Evolutionary conservation across 306 rosid species (phyloP).

Genomic region (Begonia fuchsioides): DNA sequence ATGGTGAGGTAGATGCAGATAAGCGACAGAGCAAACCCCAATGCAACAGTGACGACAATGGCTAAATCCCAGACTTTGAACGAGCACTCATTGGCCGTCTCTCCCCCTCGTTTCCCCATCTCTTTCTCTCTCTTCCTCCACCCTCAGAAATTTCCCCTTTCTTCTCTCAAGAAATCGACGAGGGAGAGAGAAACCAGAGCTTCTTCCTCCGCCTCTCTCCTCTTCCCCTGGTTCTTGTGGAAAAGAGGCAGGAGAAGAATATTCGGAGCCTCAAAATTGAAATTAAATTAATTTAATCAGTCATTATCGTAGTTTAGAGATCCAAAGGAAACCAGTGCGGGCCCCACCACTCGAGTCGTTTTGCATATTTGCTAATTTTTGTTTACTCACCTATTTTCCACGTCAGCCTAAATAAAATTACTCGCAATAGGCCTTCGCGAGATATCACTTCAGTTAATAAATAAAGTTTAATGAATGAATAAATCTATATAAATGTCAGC

Average conservation of each 20-base stretch:
- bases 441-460: no score
- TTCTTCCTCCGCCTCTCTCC: conserved; percentile 1
- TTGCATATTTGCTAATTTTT: no score
- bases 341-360: no score
- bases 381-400: no score
- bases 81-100: conserved; percentile 21
- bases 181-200: not conserved
- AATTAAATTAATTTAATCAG: no score
- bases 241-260: conserved; percentile 1
- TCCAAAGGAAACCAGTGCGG: no score
- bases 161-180: conserved; percentile 8
- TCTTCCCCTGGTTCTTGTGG: conserved; percentile 1
- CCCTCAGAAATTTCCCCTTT: not conserved
- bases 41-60: conserved; percentile 43
- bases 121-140: conserved; percentile 20
- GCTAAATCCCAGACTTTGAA: conserved; percentile 57
- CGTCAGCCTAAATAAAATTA: no score
- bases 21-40: conserved; percentile 41
- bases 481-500: no score
- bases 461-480: no score
- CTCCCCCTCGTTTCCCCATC: conserved; percentile 13
- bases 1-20: conserved; percentile 63
- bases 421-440: no score
- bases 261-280: conserved; percentile 1
- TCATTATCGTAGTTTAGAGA: no score